Evolutionary conservation across 73 alveolate genomes (phyloP).

Genomic region (Paraurostyla sp.): DNA sequence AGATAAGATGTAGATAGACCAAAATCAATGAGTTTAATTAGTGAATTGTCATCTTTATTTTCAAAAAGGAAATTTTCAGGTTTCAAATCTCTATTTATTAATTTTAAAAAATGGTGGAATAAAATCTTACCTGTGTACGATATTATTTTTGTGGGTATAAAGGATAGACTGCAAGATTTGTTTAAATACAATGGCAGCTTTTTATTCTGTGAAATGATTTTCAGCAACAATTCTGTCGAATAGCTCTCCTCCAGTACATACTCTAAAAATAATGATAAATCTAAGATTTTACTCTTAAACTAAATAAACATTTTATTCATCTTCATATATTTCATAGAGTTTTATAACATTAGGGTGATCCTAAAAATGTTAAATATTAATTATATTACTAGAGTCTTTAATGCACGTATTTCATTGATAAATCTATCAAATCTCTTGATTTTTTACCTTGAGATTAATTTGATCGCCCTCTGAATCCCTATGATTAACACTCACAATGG

Average conservation of each 20-base stretch:
- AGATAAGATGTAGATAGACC: slow-evolving; percentile 87
- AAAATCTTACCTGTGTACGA: slow-evolving; percentile 24
- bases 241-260: slow-evolving; percentile 96
- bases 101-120: not conserved
- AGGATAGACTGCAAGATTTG: slow-evolving; percentile 15
- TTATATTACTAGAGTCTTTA: slow-evolving; percentile 63
- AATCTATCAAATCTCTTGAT: slow-evolving; percentile 81
- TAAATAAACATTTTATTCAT: slow-evolving; percentile 73
- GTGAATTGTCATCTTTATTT: slow-evolving; percentile 76
- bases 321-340: slow-evolving; percentile 85
- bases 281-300: slow-evolving; percentile 79
- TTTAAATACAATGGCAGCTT: slow-evolving; percentile 77
- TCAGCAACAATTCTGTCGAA: slow-evolving; percentile 85
- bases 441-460: slow-evolving; percentile 80
- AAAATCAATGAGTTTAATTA: slow-evolving; percentile 89
- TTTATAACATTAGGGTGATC: slow-evolving; percentile 87
- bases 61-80: slow-evolving; percentile 92
- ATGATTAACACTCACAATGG: not conserved
- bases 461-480: slow-evolving; percentile 83
- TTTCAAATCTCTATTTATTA: slow-evolving; percentile 85
- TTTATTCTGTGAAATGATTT: slow-evolving; percentile 88
- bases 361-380: not conserved
- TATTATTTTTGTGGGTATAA: slow-evolving; percentile 41
- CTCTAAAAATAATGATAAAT: slow-evolving; percentile 21
- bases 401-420: slow-evolving; percentile 73